A percentile compares a stretch with the other conserved stretches of the same genome.
These are phyloP conservation scores for Dendrobium officinale DNA, from an alignment of 106 monocot species.

Conservation along the genomic window DNA sequence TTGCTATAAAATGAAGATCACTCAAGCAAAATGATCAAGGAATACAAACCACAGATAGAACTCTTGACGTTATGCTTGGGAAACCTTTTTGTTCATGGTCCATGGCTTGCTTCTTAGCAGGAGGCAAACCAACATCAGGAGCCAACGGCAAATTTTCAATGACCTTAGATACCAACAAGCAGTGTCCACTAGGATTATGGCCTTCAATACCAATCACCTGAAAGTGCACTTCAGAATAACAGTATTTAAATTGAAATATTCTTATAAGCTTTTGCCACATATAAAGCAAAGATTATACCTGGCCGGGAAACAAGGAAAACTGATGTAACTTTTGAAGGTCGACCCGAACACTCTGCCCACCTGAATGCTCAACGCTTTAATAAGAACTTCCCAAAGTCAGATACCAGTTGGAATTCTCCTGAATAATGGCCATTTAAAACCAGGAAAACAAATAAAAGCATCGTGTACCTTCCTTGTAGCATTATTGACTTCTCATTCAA, in stretches of 20 bases:
- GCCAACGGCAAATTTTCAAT: conserved; percentile 51
- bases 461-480: conserved; percentile 69
- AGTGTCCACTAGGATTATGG: conserved; percentile 97
- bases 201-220: conserved; percentile 93
- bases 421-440: background rate
- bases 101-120: conserved; percentile 65
- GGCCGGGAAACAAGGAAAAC: conserved; percentile 91
- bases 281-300: conserved; percentile 33
- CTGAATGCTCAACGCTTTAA: conserved; percentile 65
- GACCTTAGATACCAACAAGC: conserved; percentile 79
- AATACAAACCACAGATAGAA: conserved; percentile 51
- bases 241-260: background rate
- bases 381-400: conserved; percentile 2
- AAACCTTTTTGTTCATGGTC: conserved; percentile 29
- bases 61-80: conserved; percentile 19
- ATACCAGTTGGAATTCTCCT: background rate
- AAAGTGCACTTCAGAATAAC: conserved; percentile 9
- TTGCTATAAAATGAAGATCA: background rate
- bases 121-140: conserved; percentile 35
- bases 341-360: conserved; percentile 74
- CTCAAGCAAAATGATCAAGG: background rate
- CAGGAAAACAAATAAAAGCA: background rate
- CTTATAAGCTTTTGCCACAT: background rate
- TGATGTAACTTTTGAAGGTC: conserved; percentile 60
- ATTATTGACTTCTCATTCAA: conserved; percentile 84